A percentile compares a stretch with the other conserved stretches of the same genome.
These are phyloP conservation scores for Pestalotiopsis sp. DNA, from an alignment of 2,329 filamentous ascomycete species.

Conservation along the genomic window DNA sequence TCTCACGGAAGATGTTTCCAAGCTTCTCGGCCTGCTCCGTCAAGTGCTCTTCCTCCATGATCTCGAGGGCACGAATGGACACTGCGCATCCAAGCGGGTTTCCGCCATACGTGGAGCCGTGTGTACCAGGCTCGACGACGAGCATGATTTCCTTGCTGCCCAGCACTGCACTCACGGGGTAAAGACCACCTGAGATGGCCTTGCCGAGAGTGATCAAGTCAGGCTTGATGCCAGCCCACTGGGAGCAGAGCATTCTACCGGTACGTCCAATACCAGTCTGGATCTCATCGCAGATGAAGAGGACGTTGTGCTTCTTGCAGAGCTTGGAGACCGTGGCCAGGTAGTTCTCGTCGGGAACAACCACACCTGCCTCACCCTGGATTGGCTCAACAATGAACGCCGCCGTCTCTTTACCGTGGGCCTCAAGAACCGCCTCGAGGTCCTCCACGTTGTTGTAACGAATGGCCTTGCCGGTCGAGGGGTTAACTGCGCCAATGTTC, in stretches of 20 bases:
- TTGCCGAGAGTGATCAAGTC: conserved; percentile 95
- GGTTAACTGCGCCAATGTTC: conserved; percentile 77
- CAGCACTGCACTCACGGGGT: conserved; percentile 94
- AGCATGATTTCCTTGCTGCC: conserved; percentile 91
- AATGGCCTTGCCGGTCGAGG: conserved; percentile 76
- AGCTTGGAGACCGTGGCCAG: conserved; percentile 77
- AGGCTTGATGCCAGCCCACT: conserved; percentile 95
- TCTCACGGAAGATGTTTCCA: conserved; percentile 81
- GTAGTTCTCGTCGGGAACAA: conserved; percentile 91
- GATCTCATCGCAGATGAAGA: conserved; percentile 97
- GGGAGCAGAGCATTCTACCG: conserved; percentile 87
- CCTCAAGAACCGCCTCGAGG: conserved; percentile 76
- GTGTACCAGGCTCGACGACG: conserved; percentile 92
- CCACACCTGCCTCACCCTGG: conserved; percentile 95
- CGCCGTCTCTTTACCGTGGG: conserved; percentile 81
- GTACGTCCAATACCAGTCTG: conserved; percentile 97
- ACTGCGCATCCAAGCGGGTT: conserved; percentile 96
- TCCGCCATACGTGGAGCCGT: conserved; percentile 97
- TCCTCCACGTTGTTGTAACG: conserved; percentile 85
- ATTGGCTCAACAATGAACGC: conserved; percentile 96
- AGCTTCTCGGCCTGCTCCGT: conserved; percentile 80
- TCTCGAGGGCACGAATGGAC: conserved; percentile 90
- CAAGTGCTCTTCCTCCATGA: conserved; percentile 90
- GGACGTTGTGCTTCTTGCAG: conserved; percentile 93
- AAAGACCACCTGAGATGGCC: conserved; percentile 97